Evolutionary conservation across 495 filamentous ascomycete genomes (phyloP).

Genomic region (Penicillium soppii): DNA sequence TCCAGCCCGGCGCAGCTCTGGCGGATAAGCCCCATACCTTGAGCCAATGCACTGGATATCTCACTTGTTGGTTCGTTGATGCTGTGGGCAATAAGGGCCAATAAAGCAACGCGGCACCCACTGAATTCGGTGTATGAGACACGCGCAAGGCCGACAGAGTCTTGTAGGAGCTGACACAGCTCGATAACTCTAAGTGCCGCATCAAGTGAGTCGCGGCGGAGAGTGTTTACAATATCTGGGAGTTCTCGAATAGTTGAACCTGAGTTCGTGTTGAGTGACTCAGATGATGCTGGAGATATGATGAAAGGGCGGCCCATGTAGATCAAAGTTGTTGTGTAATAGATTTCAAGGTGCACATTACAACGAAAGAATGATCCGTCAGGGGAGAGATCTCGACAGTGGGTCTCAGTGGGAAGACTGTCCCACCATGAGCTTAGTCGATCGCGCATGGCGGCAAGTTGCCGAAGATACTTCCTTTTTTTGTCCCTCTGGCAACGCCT

Average conservation of each 20-base stretch:
- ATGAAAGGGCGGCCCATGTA: slow-evolving; percentile 15
- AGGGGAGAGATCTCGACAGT: slow-evolving; percentile 13
- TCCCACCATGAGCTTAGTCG: slow-evolving; percentile 13
- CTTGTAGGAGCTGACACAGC: slow-evolving; percentile 19
- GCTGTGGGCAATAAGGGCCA: slow-evolving; percentile 17
- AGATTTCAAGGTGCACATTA: slow-evolving; percentile 12
- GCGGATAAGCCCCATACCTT: slow-evolving; percentile 11
- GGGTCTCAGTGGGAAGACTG: slow-evolving; percentile 6
- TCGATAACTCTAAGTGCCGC: slow-evolving; percentile 16
- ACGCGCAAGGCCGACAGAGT: slow-evolving; percentile 16
- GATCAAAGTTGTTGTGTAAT: slow-evolving; percentile 4
- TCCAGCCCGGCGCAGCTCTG: slow-evolving; percentile 13
- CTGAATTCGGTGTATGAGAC: slow-evolving; percentile 21
- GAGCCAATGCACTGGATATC: slow-evolving; percentile 8
- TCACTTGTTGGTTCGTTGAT: slow-evolving; percentile 5
- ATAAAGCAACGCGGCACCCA: slow-evolving; percentile 15
- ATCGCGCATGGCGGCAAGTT: slow-evolving; percentile 4
- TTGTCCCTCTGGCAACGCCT: neutral
- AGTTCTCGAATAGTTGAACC: neutral
- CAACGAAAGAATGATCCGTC: slow-evolving; percentile 10
- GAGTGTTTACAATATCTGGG: neutral
- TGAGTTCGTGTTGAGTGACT: neutral
- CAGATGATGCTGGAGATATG: neutral
- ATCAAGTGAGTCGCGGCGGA: slow-evolving; percentile 9
- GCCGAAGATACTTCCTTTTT: slow-evolving; percentile 5